These are phyloP conservation scores for Neodidymelliopsis sp. DNA, from an alignment of 2,329 filamentous ascomycete genomes.

Conservation along the genomic window DNA sequence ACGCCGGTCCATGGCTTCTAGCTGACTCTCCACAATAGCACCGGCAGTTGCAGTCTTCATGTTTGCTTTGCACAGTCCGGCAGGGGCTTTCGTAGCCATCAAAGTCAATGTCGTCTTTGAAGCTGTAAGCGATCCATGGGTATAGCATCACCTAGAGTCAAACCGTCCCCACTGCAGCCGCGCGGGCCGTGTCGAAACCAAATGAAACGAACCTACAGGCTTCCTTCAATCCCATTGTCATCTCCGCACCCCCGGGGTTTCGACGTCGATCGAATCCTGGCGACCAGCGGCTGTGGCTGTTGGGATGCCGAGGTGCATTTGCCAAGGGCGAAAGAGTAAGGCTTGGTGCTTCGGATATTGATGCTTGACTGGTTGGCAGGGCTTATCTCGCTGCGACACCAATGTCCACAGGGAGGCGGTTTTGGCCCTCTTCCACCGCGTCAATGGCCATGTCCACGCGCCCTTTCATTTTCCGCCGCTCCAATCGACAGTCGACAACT, in stretches of 20 bases:
- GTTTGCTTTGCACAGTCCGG: not conserved
- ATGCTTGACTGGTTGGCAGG: constrained; percentile 34
- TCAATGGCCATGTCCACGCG: constrained; percentile 11
- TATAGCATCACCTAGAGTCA: not conserved
- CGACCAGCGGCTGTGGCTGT: constrained; percentile 32
- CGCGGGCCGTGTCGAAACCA: constrained; percentile 10
- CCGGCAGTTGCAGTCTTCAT: not conserved
- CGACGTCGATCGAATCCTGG: constrained; percentile 10
- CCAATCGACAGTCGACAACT: constrained; percentile 14
- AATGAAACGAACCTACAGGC: constrained; percentile 12
- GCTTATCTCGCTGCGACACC: constrained; percentile 26
- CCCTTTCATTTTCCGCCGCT: constrained; percentile 10
- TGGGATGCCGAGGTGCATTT: constrained; percentile 25
- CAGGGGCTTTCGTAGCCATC: not conserved
- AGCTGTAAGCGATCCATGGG: not conserved
- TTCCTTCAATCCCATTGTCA: constrained; percentile 12
- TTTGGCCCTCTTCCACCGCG: constrained; percentile 7
- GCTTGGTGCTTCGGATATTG: constrained; percentile 29
- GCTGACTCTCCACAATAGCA: not conserved
- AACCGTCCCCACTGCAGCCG: constrained; percentile 7
- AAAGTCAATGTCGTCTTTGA: not conserved
- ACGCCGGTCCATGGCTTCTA: not conserved
- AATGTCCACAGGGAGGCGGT: constrained; percentile 6
- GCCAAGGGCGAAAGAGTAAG: constrained; percentile 36
- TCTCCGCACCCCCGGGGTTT: constrained; percentile 2